Conservation (phyloP, 345 rosid genomes). For the Clarkia xantiana region DNA sequence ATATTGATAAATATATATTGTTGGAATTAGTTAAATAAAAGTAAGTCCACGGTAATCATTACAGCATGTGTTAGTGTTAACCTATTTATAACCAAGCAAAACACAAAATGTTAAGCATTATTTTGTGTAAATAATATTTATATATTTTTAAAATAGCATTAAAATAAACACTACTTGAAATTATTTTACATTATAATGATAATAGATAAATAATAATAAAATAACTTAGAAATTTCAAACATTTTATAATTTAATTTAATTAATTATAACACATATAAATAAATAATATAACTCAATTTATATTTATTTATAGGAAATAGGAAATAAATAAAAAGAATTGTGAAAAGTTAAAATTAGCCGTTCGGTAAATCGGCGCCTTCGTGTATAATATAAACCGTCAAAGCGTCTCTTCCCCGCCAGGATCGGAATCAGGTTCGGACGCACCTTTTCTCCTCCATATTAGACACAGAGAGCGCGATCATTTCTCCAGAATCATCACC, state of each 20-base stretch:
- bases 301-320: background rate
- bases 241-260: too few species aligned
- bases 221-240: too few species aligned
- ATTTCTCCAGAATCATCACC: background rate
- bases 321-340: background rate
- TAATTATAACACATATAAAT: too few species aligned
- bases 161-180: too few species aligned
- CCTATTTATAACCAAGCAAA: too few species aligned
- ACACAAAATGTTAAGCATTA: too few species aligned
- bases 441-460: constrained; percentile 12
- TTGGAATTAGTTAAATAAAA: background rate
- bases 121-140: too few species aligned
- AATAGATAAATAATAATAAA: too few species aligned
- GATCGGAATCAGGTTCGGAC: constrained; percentile 61
- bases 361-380: constrained; percentile 9
- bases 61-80: background rate
- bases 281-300: too few species aligned
- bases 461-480: constrained; percentile 4
- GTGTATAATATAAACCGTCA: constrained; percentile 13
- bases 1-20: too few species aligned
- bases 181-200: too few species aligned
- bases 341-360: constrained; percentile 21
- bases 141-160: too few species aligned
- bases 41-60: constrained; percentile 2
- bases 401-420: constrained; percentile 19